Conservation (phyloP, 768 basidiomycete genomes). For the Imleria badia region DNA sequence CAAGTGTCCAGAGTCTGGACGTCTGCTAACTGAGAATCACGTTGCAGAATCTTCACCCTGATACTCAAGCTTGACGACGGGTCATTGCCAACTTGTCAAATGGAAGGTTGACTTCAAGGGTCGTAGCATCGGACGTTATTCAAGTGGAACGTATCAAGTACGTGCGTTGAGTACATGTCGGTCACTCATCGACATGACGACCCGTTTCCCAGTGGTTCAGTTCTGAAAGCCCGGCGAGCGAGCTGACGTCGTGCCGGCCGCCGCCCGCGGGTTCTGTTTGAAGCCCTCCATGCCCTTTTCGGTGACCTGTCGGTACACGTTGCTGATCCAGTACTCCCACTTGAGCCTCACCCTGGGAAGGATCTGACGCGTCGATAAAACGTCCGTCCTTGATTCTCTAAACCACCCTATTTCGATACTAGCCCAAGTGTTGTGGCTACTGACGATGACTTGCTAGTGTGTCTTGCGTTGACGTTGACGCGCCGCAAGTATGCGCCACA, state of each 20-base stretch:
- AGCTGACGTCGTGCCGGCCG: background rate
- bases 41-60: background rate
- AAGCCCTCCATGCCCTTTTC: slow-evolving; percentile 1
- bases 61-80: background rate
- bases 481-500: background rate
- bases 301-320: background rate
- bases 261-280: background rate
- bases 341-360: slow-evolving; percentile 6
- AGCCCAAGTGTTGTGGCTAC: background rate
- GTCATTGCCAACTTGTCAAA: background rate
- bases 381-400: background rate
- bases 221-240: background rate
- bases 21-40: no score
- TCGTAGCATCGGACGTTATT: background rate
- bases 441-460: background rate
- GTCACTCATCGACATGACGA: background rate
- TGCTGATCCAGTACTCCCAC: background rate
- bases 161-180: background rate
- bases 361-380: background rate
- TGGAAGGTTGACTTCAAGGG: background rate
- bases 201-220: background rate
- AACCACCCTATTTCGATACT: background rate
- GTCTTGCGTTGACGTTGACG: background rate
- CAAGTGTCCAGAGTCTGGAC: background rate
- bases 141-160: background rate